Base-by-base conservation (phyloP, 1,139 yeast species). In the Suhomyces yuchorum region DNA sequence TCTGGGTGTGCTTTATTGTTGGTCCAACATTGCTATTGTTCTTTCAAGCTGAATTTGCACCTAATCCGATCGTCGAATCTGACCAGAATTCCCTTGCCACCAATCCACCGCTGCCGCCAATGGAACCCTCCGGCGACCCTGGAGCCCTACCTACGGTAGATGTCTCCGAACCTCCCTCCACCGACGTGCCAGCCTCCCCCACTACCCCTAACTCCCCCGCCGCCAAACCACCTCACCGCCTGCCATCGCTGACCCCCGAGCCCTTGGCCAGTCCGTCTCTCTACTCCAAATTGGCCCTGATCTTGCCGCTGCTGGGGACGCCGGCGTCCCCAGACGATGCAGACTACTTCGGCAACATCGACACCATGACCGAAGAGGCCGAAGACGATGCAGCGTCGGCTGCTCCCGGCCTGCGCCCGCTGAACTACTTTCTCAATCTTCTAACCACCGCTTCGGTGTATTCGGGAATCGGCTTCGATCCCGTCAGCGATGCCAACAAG, bases 351-450 rank as follows among this genome's bases (percentile, higher is more conserved):
- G 44, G 17, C 7, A 34, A 35, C 19, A 17, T 37, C 24, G 39
- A 41, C 15, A 11, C 37, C 17, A 20, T 32, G 14, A 32, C 40
- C 1, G 70, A 62, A 1, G n/a, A n/a, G n/a, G 66, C 59, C 5
- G 71, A 66, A 17, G 40, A 48, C 4, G 65, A 60, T 37, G 52
- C 46, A 8, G 70, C 69, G 6, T 43, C 41, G 17, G 60, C 67
- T 1, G 46, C 53, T 23, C 55, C 56, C 4, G 66, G 56, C 47
- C 40, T 24, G 49, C 46, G 50, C 28, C 53, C 61, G 3, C 55
- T 53, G 40, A 58, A 57, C 49, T 64, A 61, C 47, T 60, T 55
- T 18, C 42, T 50, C 35, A 53, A 55, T 33, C 43, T 58, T 44
- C 40, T 60, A 9, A 51, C 62, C 18, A 54, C 61, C 3, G 59